Percentiles rank a stretch among this genome's conserved stretches.
Conservation (phyloP, 495 filamentous ascomycete species). For the Barbatosphaeria neglecta region DNA sequence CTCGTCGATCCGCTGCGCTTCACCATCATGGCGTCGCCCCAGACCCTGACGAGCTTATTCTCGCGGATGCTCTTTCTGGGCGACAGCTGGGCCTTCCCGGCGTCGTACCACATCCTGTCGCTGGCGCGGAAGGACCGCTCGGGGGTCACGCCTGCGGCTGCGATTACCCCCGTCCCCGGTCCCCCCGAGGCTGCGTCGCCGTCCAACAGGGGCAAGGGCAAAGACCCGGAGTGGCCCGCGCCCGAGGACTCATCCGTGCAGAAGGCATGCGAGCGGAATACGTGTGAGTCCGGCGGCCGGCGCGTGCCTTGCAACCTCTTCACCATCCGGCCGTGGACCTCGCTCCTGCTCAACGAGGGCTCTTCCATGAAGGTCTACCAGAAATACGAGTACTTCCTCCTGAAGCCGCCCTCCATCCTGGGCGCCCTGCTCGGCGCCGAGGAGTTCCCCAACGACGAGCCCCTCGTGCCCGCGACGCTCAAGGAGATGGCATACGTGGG, state of each 20-base stretch:
- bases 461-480: conserved; percentile 22
- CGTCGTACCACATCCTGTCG: conserved; percentile 32
- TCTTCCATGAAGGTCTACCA: conserved; percentile 23
- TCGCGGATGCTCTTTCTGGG: conserved; percentile 22
- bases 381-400: conserved; percentile 26
- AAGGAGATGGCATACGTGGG: conserved; percentile 34
- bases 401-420: conserved; percentile 26
- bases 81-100: conserved; percentile 27
- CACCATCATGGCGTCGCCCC: conserved; percentile 29
- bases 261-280: not conserved
- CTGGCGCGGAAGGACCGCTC: conserved; percentile 9
- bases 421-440: conserved; percentile 22
- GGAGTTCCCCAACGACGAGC: conserved; percentile 15
- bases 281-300: not conserved
- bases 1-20: conserved; percentile 28
- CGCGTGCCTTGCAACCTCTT: conserved; percentile 16
- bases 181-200: too few relatives aligned
- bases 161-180: not conserved
- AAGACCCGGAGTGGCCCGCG: not conserved
- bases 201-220: not conserved
- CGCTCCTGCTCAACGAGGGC: conserved; percentile 31
- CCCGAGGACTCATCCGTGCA: not conserved
- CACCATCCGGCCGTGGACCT: conserved; percentile 27
- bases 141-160: not conserved
- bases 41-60: conserved; percentile 26